Conservation (phyloP, 2,329 filamentous ascomycete species). For the Aspergillus piperis region DNA sequence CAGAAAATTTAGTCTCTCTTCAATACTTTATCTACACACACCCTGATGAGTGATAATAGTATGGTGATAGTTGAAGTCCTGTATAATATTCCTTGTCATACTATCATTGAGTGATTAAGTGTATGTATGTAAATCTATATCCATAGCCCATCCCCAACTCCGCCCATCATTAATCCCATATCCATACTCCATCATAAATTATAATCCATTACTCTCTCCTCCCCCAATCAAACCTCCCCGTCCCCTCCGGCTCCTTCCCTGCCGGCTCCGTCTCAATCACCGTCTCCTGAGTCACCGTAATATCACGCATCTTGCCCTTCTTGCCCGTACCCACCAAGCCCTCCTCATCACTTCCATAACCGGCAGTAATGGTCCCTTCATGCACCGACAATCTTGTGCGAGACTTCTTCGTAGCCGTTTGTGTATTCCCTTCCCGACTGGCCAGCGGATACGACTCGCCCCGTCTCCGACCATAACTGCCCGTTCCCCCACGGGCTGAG, state of each 20-base stretch:
- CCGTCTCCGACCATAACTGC: slow-evolving; percentile 1
- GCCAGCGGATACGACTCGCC: slow-evolving; percentile 24
- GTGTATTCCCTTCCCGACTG: slow-evolving; percentile 8
- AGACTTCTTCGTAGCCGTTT: not conserved
- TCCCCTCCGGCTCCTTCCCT: not conserved
- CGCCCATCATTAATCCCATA: not conserved
- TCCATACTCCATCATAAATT: not conserved
- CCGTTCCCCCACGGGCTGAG: slow-evolving; percentile 13
- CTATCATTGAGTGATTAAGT: too few species aligned
- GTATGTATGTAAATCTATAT: too few species aligned
- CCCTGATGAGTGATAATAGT: too few species aligned
- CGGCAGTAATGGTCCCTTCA: not conserved
- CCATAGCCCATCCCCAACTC: too few species aligned
- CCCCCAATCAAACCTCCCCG: not conserved
- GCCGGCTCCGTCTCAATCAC: slow-evolving; percentile 26
- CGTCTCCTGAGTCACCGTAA: slow-evolving; percentile 31
- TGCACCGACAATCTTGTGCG: slow-evolving; percentile 11
- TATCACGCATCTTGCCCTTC: slow-evolving; percentile 19
- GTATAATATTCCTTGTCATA: too few species aligned
- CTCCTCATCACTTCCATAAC: slow-evolving; percentile 32
- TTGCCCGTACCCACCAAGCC: slow-evolving; percentile 17
- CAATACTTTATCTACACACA: too few species aligned
- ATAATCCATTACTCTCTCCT: not conserved
- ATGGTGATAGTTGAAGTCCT: too few species aligned
- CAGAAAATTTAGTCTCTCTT: too few species aligned